Percentiles rank a stretch among this genome's conserved stretches.
These are phyloP conservation scores for Coffea humblotiana DNA, from an alignment of 305 asterid species.

Conservation along the genomic window DNA sequence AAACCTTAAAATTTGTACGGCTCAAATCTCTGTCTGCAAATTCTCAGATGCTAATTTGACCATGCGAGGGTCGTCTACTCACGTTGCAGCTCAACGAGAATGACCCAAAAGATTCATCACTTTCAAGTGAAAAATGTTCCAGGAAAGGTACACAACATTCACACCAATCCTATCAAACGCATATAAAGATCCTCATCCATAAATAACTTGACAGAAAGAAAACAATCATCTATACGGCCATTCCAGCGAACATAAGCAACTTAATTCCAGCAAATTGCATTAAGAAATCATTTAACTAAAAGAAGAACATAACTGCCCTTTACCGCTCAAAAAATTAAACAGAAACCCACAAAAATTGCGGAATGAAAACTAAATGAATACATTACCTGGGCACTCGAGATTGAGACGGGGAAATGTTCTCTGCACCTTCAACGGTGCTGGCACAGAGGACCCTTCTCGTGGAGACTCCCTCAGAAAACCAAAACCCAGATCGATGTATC, in stretches of 20 bases:
- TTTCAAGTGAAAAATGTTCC: background rate
- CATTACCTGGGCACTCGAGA: slow-evolving; percentile 48
- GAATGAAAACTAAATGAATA: slow-evolving; percentile 3
- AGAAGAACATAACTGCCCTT: background rate
- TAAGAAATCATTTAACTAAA: slow-evolving; percentile 1
- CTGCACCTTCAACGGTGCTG: slow-evolving; percentile 56
- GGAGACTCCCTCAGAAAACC: slow-evolving; percentile 34
- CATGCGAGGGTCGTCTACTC: background rate
- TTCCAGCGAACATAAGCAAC: background rate
- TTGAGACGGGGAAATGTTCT: slow-evolving; percentile 46
- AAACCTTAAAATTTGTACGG: background rate
- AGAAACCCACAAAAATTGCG: background rate
- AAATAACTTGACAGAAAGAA: background rate
- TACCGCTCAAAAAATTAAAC: background rate
- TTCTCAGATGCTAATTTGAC: background rate
- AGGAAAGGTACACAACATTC: background rate
- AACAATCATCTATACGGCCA: background rate
- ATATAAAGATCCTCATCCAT: background rate
- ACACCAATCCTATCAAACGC: background rate
- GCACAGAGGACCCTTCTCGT: slow-evolving; percentile 43
- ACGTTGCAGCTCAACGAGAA: background rate
- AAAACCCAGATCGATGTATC: slow-evolving; percentile 51
- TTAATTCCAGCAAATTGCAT: slow-evolving; percentile 11
- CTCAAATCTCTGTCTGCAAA: background rate
- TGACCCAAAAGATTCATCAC: background rate